phyloP scores from a whole-genome alignment of 2,329 filamentous ascomycete species.

The Xylariaceae sp. region DNA sequence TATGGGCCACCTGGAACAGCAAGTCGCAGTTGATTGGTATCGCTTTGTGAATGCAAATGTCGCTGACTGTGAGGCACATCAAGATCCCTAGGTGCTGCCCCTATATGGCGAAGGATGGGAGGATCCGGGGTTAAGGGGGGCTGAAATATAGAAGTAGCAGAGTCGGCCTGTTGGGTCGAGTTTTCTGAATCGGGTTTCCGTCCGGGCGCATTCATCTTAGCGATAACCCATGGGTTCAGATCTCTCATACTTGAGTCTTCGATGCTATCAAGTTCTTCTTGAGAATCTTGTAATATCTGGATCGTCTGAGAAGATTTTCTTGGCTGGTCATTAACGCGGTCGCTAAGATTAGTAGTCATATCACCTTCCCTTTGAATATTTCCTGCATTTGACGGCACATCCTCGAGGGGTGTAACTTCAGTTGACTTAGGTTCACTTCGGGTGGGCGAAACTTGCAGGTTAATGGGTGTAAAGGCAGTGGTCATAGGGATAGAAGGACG shows the following conservation, averaged over 20 bases:
- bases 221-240: constrained; percentile 45
- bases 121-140: constrained; percentile 28
- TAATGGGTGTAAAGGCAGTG: constrained; percentile 3
- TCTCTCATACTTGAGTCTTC: constrained; percentile 1
- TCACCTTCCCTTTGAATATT: constrained; percentile 17
- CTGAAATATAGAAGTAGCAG: background rate
- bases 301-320: background rate
- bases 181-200: background rate
- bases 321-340: background rate
- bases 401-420: background rate
- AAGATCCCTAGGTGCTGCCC: constrained; percentile 35
- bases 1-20: constrained; percentile 29
- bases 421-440: background rate
- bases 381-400: background rate
- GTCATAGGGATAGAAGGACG: background rate
- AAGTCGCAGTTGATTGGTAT: background rate
- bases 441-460: background rate
- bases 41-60: constrained; percentile 5
- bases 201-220: constrained; percentile 39
- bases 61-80: constrained; percentile 28
- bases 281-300: background rate
- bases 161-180: background rate
- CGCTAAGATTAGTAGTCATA: constrained; percentile 29
- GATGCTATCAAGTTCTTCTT: constrained; percentile 1
- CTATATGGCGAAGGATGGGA: constrained; percentile 33